Evolutionary conservation across 257 asterid genomes (phyloP), one percentile per base, ranked within the genome.

Genomic region (Solanum tacnaense): DNA sequence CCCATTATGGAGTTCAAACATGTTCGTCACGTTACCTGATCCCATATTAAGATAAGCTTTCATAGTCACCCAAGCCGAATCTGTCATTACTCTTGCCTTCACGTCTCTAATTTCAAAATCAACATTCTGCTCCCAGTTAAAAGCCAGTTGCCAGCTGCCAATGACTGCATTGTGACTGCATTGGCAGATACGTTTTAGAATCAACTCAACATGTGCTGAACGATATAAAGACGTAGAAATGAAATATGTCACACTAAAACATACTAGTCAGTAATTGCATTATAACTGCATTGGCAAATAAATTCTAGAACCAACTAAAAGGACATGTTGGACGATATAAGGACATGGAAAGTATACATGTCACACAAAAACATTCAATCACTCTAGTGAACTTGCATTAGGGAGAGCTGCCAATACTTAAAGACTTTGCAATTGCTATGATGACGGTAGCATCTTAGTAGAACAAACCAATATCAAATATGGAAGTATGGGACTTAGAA

Each of bases 41-140:
- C 94, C 92, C 7, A 90, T 58, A 25, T 89, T 94, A 32, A 94
- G 88, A 72, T 88, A 92, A 38, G 95, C 99, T 90, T 94, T 96
- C 99, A 95, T 96, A 84, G 99, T 95, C 10, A 97, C 98, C 99
- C 99, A 97, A 38, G 99, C 98, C 90, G 91, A 88, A 84, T 92
- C 98, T 44, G 94, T 87, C 71, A 91, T 89, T 23, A 96, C 98
- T 39, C 99, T 96, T 38, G 93, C 93, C 89, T 96, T 92, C 62
- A 97, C 96, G 36, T 97, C 98, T 87, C 90, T 93, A 81, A 95
- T 85, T 89, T 95, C 94, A 89, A 95, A 93, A 91, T 96, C 94
- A 78, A 91, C 92, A 21, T 89, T 95, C 84, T 95, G 93, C 58
- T 95, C 98, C 98, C 98, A 96, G 92, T 83, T 91, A 74, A 96